A percentile compares a stretch with the other conserved stretches of the same genome.
phyloP scores from a whole-genome alignment of 805 yeast species.

The Saccharomycodes ludwigii region DNA sequence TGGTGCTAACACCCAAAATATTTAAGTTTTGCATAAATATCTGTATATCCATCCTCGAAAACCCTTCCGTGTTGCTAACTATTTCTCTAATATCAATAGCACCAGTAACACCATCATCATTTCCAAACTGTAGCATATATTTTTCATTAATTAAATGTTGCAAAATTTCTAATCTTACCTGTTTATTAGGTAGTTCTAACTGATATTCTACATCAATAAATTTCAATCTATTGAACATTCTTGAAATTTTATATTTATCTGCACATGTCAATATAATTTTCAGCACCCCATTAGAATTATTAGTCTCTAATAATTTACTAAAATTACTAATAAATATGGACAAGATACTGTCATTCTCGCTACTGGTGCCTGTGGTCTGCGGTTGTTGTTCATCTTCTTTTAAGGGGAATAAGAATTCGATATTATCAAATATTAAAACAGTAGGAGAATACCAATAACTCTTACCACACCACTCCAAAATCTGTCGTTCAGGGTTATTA shows the following conservation, averaged over 20 bases:
- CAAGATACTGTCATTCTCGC: neutral
- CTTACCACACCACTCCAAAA: constrained; percentile 31
- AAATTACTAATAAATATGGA: neutral
- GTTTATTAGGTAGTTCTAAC: neutral
- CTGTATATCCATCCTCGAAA: constrained; percentile 26
- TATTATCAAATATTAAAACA: constrained; percentile 61
- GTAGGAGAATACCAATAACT: constrained; percentile 74
- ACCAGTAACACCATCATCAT: no score
- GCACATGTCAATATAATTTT: neutral
- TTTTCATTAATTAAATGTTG: no score
- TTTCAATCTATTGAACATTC: neutral
- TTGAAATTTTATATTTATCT: constrained; percentile 1
- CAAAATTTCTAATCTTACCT: no score
- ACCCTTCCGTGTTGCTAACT: neutral
- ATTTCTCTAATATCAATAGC: no score
- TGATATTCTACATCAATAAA: neutral
- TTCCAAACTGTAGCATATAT: no score
- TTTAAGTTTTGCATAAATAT: constrained; percentile 51
- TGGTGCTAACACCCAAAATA: no score
- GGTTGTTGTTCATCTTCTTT: constrained; percentile 32
- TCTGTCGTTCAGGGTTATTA: no score
- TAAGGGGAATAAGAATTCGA: constrained; percentile 61
- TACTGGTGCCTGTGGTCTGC: constrained; percentile 2
- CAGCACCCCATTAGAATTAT: neutral
- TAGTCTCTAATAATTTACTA: neutral